phyloP scores from a whole-genome alignment of 495 filamentous ascomycete species.

The Aspergillus saccharolyticus region DNA sequence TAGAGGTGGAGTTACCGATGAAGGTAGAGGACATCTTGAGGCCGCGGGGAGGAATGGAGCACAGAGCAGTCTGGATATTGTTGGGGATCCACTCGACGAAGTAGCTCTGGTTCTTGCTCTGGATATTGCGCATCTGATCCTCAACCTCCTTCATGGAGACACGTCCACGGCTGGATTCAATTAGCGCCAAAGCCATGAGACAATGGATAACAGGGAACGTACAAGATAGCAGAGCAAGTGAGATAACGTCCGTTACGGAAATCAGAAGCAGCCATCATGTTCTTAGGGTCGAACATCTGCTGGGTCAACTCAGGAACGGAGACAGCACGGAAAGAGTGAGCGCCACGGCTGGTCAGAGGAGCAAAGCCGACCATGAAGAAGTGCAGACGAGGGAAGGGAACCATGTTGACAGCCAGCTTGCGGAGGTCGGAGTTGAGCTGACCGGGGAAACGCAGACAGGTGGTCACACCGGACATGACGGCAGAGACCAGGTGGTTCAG shows the following conservation, averaged over 20 bases:
- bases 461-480: constrained; percentile 99
- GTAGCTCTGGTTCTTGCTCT: constrained; percentile 99
- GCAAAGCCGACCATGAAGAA: constrained; percentile 99
- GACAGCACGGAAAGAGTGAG: constrained; percentile 93
- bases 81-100: constrained; percentile 99
- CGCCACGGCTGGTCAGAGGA: constrained; percentile 93
- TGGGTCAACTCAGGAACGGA: constrained; percentile 98
- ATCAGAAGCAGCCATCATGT: constrained; percentile 99
- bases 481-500: constrained; percentile 99
- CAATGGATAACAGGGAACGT: constrained; percentile 12
- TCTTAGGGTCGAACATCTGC: constrained; percentile 99
- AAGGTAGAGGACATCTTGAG: constrained; percentile 99
- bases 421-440: constrained; percentile 99
- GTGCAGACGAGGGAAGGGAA: constrained; percentile 99
- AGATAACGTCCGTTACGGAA: constrained; percentile 99
- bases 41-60: constrained; percentile 96
- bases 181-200: not conserved
- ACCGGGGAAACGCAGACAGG: constrained; percentile 97
- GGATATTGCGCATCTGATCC: constrained; percentile 99
- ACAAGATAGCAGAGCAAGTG: constrained; percentile 98
- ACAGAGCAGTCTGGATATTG: constrained; percentile 99
- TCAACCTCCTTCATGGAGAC: constrained; percentile 99
- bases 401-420: constrained; percentile 99
- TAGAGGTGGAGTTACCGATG: constrained; percentile 98
- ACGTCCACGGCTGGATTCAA: constrained; percentile 74